These are phyloP conservation scores for Verticillium albo-atrum DNA, from an alignment of 2,329 filamentous ascomycete genomes.

Conservation along the genomic window DNA sequence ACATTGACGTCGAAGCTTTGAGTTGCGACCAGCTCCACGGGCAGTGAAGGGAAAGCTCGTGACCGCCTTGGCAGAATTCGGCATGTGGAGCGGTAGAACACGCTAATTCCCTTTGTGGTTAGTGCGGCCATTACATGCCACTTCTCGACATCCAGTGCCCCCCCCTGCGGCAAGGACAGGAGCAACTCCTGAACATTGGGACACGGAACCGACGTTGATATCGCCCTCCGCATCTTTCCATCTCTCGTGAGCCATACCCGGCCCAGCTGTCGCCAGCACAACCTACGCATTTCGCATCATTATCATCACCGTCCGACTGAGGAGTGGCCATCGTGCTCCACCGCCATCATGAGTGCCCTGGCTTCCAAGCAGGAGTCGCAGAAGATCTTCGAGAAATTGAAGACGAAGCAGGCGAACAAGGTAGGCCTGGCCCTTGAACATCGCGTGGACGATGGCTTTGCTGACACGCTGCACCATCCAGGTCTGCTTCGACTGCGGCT, in stretches of 20 bases:
- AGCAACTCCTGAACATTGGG: slow-evolving; percentile 14
- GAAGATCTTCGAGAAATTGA: slow-evolving; percentile 96
- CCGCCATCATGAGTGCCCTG: slow-evolving; percentile 55
- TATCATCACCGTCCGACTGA: not conserved
- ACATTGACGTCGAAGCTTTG: slow-evolving; percentile 1
- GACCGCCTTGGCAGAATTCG: slow-evolving; percentile 35
- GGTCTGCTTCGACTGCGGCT: slow-evolving; percentile 97
- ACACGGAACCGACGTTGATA: slow-evolving; percentile 11
- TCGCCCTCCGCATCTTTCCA: not conserved
- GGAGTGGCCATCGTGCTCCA: not conserved
- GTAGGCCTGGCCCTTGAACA: slow-evolving; percentile 40
- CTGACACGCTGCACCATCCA: slow-evolving; percentile 27
- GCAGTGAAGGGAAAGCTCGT: not conserved
- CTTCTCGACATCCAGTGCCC: slow-evolving; percentile 9
- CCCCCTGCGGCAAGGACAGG: not conserved
- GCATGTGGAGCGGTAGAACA: not conserved
- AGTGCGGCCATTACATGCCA: slow-evolving; percentile 11
- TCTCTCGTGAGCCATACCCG: not conserved
- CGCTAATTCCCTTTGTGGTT: slow-evolving; percentile 1
- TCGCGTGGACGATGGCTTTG: not conserved
- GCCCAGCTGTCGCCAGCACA: not conserved
- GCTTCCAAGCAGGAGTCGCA: slow-evolving; percentile 94
- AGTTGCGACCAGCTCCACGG: slow-evolving; percentile 3
- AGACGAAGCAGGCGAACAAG: slow-evolving; percentile 92
- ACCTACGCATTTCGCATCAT: not conserved